A percentile compares a stretch with the other conserved stretches of the same genome.
These are phyloP conservation scores for Ceratonia siliqua DNA, from an alignment of 306 rosid genomes.

Conservation along the genomic window DNA sequence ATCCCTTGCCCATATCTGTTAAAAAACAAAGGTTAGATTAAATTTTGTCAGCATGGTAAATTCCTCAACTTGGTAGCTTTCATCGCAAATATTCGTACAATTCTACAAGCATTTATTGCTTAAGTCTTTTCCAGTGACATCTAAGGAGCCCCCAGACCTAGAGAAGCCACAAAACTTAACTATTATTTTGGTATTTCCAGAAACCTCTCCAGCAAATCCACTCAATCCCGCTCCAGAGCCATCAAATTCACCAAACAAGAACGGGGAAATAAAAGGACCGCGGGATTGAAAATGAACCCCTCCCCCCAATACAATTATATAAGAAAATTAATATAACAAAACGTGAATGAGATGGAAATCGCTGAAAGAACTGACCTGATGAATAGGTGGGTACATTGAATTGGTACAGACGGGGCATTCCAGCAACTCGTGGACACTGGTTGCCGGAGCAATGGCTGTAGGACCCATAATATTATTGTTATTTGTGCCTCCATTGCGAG, in stretches of 20 bases:
- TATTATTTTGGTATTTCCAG: background rate
- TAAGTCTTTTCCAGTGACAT: constrained; percentile 27
- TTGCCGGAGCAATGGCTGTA: constrained; percentile 75
- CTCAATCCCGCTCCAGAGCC: constrained; percentile 7
- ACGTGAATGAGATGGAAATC: background rate
- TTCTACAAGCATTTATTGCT: constrained; percentile 28
- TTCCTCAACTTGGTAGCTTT: constrained; percentile 14
- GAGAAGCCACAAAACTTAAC: constrained; percentile 13
- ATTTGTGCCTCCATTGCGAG: constrained; percentile 59
- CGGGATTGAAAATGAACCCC: background rate
- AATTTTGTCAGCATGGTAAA: constrained; percentile 10
- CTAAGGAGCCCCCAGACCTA: background rate
- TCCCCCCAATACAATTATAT: background rate
- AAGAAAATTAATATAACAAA: background rate
- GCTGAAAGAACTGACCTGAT: constrained; percentile 58
- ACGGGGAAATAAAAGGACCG: background rate
- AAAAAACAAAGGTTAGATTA: background rate
- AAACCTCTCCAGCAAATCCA: constrained; percentile 22
- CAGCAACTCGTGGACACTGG: constrained; percentile 93
- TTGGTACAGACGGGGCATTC: constrained; percentile 97
- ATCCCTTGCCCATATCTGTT: background rate
- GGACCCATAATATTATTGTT: constrained; percentile 43
- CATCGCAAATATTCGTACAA: constrained; percentile 16
- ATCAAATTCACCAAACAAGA: constrained; percentile 3
- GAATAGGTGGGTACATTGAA: constrained; percentile 98